Evolutionary conservation across 208 protist species (phyloP).

Genomic region (Crithidia bombi): DNA sequence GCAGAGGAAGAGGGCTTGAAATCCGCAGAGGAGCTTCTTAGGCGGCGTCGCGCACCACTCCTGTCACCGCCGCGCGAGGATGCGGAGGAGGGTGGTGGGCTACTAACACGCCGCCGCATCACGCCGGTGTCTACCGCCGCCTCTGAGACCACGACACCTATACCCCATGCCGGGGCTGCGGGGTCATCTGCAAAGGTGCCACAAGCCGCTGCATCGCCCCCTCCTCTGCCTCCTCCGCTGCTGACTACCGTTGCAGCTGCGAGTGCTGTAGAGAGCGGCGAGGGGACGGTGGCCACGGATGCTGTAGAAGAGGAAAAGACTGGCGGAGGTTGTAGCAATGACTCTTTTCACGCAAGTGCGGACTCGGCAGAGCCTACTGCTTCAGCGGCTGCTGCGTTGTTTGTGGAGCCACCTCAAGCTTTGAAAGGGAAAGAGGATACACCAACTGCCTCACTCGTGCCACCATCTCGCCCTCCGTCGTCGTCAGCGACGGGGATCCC

Average conservation of each 20-base stretch:
- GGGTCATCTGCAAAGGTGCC: not conserved
- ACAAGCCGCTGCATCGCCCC: not conserved
- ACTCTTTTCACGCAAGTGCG: too few species aligned
- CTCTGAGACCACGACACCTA: not conserved
- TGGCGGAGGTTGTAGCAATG: too few species aligned
- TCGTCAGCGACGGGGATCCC: not conserved
- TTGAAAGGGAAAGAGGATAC: too few species aligned
- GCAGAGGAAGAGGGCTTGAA: not conserved
- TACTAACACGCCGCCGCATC: not conserved
- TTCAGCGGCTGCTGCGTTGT: too few species aligned
- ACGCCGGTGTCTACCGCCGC: not conserved
- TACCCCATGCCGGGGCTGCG: not conserved
- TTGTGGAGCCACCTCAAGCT: too few species aligned
- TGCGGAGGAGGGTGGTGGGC: too few species aligned
- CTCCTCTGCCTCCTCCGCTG: not conserved
- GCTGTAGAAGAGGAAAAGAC: too few species aligned
- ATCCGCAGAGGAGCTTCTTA: not conserved
- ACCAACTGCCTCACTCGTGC: not conserved
- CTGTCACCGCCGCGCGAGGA: slow-evolving; percentile 8
- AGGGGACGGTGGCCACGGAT: too few species aligned
- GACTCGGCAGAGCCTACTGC: too few species aligned
- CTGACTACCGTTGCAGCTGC: too few species aligned
- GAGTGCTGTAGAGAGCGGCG: too few species aligned
- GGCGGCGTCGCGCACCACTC: not conserved
- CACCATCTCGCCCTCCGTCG: not conserved